Evolutionary conservation across 2,329 filamentous ascomycete genomes (phyloP), one percentile per base, ranked within the genome.

Genomic region (Alternaria rosae): DNA sequence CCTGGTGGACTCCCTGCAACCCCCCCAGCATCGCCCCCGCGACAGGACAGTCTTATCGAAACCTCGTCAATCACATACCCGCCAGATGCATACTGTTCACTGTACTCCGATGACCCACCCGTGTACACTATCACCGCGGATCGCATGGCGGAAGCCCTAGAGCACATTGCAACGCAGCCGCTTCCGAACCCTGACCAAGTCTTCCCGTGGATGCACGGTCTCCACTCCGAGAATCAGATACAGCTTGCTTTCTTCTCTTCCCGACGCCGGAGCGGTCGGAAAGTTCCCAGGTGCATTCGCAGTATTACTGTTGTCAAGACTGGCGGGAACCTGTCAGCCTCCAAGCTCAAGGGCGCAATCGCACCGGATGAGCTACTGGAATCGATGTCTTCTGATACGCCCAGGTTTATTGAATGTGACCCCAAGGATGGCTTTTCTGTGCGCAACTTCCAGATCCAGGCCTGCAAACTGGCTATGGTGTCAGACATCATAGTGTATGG

Each of bases 381-480:
- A 38, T 59, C 67, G 1, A 64, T 78, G 3, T 75, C 73, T n/a
- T 75, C 79, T n/a, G 79, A 82, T 12, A 80, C 81, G 15, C 80
- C 86, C 45, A 85, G 89, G 21, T 97, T 99, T 74, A 82, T 93
- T 63, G 92, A 97, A 44, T 86, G 90, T 42, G 95, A 99, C 74
- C 95, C 95, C 1, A 87, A 83, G 58, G 92, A 97, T 68, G 95
- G 95, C 9, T 98, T 98, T 76, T 97, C 93, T 5, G 94, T 98
- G 44, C 89, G 95, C 47, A 98, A 98, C 78, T 99, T 99, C 76
- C 94, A 98, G 72, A 98, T 98, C 41, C 95, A 99, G 79, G 87
- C 92, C 0, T 91, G 91, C 61, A 99, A 99, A 78, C 83, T 92
- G 67, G 94, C 94, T 57, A 88, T 91, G 67, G 87, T 95, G 9